Evolutionary conservation across 2,329 filamentous ascomycete genomes (phyloP).

Genomic region (Aspergillus sp.): DNA sequence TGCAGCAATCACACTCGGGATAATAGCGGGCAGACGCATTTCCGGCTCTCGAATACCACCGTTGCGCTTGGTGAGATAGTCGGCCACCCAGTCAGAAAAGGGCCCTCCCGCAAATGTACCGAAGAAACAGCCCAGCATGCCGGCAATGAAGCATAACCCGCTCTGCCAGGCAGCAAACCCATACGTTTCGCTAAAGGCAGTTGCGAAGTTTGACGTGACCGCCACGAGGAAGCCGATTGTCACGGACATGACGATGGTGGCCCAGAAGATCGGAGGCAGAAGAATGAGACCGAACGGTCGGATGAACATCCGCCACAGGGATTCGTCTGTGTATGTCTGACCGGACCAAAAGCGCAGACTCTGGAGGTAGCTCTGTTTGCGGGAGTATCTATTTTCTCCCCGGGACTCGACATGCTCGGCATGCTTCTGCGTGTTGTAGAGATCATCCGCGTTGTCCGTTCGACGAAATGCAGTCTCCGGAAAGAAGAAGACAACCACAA

Average conservation of each 20-base stretch:
- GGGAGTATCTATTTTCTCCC: background rate
- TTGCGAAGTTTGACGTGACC: conserved; percentile 22
- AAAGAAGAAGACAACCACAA: conserved; percentile 7
- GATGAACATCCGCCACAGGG: conserved; percentile 19
- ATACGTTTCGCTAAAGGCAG: conserved; percentile 24
- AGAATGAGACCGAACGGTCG: conserved; percentile 19
- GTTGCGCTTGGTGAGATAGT: conserved; percentile 41
- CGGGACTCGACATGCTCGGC: background rate
- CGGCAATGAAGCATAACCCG: conserved; percentile 55
- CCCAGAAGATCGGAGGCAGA: conserved; percentile 21
- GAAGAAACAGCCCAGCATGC: conserved; percentile 37
- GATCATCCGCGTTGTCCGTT: background rate
- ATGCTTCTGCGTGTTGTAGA: background rate
- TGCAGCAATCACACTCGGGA: conserved; percentile 17
- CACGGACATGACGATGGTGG: conserved; percentile 23
- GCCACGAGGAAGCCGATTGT: conserved; percentile 33
- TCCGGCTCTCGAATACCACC: conserved; percentile 44
- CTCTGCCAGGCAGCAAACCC: conserved; percentile 36
- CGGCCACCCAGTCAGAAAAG: conserved; percentile 42
- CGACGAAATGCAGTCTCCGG: conserved; percentile 3
- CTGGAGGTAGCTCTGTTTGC: background rate
- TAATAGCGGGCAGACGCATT: conserved; percentile 32
- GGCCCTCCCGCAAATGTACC: conserved; percentile 49
- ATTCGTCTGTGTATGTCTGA: conserved; percentile 34
- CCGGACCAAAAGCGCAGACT: conserved; percentile 17